These are phyloP conservation scores for Zygnema circumcarinatum DNA, from an alignment of 139 green algal genomes.

Conservation along the genomic window DNA sequence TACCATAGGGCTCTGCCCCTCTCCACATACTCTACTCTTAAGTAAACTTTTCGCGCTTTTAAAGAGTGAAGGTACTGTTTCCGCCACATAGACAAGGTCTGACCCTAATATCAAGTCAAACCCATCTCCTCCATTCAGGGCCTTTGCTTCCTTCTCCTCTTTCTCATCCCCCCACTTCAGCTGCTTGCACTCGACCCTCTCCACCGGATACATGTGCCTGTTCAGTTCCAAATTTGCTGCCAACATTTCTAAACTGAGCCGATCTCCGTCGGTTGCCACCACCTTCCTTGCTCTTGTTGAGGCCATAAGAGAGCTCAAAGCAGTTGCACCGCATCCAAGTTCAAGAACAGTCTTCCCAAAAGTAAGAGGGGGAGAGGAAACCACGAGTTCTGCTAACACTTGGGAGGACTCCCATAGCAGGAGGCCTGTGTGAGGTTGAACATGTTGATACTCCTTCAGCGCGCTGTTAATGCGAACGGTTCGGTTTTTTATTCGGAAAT, in stretches of 20 bases:
- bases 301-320: conserved; percentile 31
- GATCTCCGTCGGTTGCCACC: conserved; percentile 50
- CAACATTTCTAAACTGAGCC: conserved; percentile 13
- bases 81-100: conserved; percentile 48
- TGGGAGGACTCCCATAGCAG: conserved; percentile 49
- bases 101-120: conserved; percentile 49
- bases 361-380: conserved; percentile 15
- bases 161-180: conserved; percentile 47
- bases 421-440: conserved; percentile 45
- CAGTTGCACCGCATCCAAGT: conserved; percentile 36
- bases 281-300: conserved; percentile 13
- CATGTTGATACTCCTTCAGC: conserved; percentile 42
- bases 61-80: conserved; percentile 51
- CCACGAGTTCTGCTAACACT: conserved; percentile 28
- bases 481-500: conserved; percentile 8
- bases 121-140: conserved; percentile 12
- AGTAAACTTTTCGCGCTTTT: conserved; percentile 34
- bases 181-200: conserved; percentile 12
- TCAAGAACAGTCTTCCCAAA: conserved; percentile 23
- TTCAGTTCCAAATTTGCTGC: conserved; percentile 46
- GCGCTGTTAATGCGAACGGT: conserved; percentile 6
- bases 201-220: conserved; percentile 21
- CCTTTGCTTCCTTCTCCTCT: neutral
- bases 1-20: neutral
- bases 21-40: neutral